Percentiles rank a stretch among this genome's conserved stretches.
phyloP scores from a whole-genome alignment of 2,329 filamentous ascomycete species.

The Amauroascus verrucosus region DNA sequence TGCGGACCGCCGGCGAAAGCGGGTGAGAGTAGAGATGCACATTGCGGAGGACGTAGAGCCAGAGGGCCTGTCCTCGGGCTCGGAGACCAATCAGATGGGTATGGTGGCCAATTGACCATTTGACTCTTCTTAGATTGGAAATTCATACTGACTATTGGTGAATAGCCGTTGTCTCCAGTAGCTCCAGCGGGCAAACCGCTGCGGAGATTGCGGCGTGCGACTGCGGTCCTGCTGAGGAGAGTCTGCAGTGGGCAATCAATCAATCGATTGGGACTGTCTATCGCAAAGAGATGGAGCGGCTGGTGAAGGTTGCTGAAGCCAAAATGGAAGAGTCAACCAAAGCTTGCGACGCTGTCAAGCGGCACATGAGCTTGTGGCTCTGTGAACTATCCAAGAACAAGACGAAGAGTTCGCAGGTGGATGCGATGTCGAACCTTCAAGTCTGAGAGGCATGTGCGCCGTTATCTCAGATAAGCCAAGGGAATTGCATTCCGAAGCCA shows the following conservation, averaged over 20 bases:
- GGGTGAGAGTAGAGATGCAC: conserved; percentile 4
- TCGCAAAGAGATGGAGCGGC: conserved; percentile 47
- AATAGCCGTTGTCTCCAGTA: not conserved
- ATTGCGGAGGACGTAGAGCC: conserved; percentile 3
- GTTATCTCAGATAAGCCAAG: conserved; percentile 1
- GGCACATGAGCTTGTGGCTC: conserved; percentile 10
- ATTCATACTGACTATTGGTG: not conserved
- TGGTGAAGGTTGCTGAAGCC: conserved; percentile 47
- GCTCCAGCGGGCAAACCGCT: not conserved
- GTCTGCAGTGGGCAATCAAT: conserved; percentile 19
- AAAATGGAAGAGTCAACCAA: conserved; percentile 42
- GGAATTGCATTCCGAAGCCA: not conserved
- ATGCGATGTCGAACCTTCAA: not conserved
- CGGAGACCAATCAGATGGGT: not conserved
- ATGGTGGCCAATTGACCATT: not conserved
- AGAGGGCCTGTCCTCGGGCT: conserved; percentile 1
- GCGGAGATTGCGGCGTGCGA: conserved; percentile 5
- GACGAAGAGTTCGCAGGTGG: conserved; percentile 5
- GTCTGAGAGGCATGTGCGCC: not conserved
- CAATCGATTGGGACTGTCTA: conserved; percentile 42
- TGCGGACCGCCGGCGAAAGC: conserved; percentile 14
- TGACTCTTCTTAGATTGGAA: not conserved
- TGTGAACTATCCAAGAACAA: conserved; percentile 10
- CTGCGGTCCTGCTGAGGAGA: conserved; percentile 13
- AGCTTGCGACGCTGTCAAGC: conserved; percentile 18